Evolutionary conservation across 164 flowering plant species (phyloP), one percentile per base, ranked within the genome.

Genomic region (Vitis rupestris): DNA sequence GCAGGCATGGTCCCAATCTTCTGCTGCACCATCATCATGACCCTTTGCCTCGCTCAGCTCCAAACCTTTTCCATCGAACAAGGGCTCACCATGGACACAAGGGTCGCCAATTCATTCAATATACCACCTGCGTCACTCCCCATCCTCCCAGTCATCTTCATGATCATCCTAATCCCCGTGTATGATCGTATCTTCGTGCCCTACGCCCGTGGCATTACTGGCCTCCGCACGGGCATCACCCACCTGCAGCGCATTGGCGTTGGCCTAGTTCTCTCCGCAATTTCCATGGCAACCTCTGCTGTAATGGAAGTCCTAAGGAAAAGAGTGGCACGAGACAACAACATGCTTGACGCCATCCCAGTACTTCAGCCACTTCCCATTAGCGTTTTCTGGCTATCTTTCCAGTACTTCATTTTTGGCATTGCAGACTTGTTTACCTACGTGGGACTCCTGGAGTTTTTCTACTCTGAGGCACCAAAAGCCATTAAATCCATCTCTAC

Each of bases 51-150:
- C 1, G 91, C 91, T 50, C 91, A 87, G 69, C 88, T 87, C 30
- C 86, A 83, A 58, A 85, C 90, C 4, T 84, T 86, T 75, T 82
- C 90, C n/a, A 63, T 87, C 71, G 76, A 85, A 64, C 88, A 87
- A 74, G 86, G 91, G 64, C 16, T 55, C 27, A 83, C 86, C 16
- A 85, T 87, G 91, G 84, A 87, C 78, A 81, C 83, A 55, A 73
- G 61, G 27, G 49, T 87, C 64, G 63, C 77, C 14, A 51, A 29
- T 15, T 62, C 68, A 15, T 76, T 85, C 75, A 37, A 72, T 57
- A 82, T 87, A 8, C 88, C 88, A 14, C 86, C 87, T 0, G 88
- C 87, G 0, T 85, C 86, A 1, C 82, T 85, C 15, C 85, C 87
- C 27, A 83, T 85, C 66, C 54, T 87, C 66, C 87, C 86, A 1